Evolutionary conservation across 306 rosid species (phyloP), one percentile per base, ranked within the genome.

Genomic region (Pterocarpus santalinus): DNA sequence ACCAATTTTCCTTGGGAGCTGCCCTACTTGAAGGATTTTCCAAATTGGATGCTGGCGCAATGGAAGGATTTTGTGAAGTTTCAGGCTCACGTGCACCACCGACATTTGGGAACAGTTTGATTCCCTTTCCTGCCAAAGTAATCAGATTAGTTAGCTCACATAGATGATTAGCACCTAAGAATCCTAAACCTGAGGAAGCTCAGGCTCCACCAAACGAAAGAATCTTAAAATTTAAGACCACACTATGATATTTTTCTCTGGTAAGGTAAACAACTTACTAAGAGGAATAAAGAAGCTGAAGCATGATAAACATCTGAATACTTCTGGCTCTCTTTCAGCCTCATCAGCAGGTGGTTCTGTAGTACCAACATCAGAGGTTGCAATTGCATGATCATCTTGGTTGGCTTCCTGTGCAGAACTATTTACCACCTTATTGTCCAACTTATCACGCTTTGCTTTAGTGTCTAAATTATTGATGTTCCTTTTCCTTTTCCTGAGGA

Each of bases 301-400:
- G 80, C 88, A 72, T 66, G 88, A 64, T 72, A 81, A 77, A 76
- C 85, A 85, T 81, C 85, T 77, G 80, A 85, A 85, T 17, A 72
- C 62, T 56, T 85, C 88, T 67, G 82, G 63, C 78, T 77, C 85
- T 39, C 85, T 77, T 81, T 81, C 80, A 56, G 75, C 67, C 34
- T 66, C 66, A 51, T 47, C 82, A 56, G 72, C 62, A 35, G 76
- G 65, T 70, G 71, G 75, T 53, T 28, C 78, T 69, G 35, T 46
- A 44, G 52, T 76, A 36, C 49, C 65, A 15, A n/a, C 81, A 61
- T 34, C 49, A 69, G 72, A 14, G 30, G 64, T 44, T 65, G 57
- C 72, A 68, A 57, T 36, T 51, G 44, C 65, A 44, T 35, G 49
- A 55, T 47, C 80, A 71, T 44, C 79, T 76, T 46, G 80, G 47